Base-by-base conservation (phyloP, 2,329 filamentous ascomycete genomes). In the Claviceps arundinis region DNA sequence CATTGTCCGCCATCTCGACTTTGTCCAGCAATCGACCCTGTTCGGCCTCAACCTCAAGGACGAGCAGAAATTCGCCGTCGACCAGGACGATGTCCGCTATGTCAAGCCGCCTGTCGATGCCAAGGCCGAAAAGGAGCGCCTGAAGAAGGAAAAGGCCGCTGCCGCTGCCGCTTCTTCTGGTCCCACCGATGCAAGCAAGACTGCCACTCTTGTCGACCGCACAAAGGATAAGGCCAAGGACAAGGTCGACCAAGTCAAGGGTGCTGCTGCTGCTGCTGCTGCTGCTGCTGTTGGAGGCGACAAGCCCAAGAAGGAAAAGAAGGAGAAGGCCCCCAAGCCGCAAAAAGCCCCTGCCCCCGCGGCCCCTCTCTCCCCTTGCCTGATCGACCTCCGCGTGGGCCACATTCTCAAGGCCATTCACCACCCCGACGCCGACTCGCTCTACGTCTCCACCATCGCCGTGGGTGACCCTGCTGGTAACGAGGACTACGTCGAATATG, bases 351-450 rank as follows among this genome's bases (percentile, higher is more conserved):
- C 84, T 14, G 73, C 87, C 5, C 77, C 80, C 48, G 78, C 89
- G 49, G 85, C 89, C 13, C 85, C 88, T 1, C 81, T 89, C 5
- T 87, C 88, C 1, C 93, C 93, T 2, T 76, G 79, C 54, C 80
- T 95, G 55, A 96, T 98, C 65, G 93, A 98, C 68, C 84, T 98
- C 50, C 85, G 93, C 57, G 91, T 98, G 55, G 93, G 93, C 55
- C 93, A 97, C 74, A 96, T 98, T 61, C 83, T 98, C 64, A 95
- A 96, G 72, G 90, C 90, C 50, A 80, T 93, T 71, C 86, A 89
- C 68, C 93, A 98, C 74, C 93, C 93, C 51, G 94, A 98, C 62
- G 93, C 93, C 58, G 93, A 98, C 73, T 94, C 87, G 13, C 80
- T 98, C 50, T 98, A 83, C 70, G 93, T 98, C 55, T 94, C 87